These are phyloP conservation scores for Leucaena leucocephala DNA, from an alignment of 306 rosid genomes.

Conservation along the genomic window DNA sequence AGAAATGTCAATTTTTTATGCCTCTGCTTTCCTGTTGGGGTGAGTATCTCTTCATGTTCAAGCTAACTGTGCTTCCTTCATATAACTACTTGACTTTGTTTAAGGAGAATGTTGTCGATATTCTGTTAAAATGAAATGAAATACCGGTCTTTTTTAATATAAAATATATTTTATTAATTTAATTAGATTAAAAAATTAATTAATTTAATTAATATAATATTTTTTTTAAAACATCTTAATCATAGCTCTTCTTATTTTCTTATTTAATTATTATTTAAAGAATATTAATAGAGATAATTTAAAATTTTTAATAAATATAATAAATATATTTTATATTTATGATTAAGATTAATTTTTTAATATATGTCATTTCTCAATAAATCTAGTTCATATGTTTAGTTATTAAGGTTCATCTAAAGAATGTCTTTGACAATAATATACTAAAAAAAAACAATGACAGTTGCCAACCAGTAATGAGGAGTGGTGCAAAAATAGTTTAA, in stretches of 20 bases:
- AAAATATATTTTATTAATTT: too few relatives aligned
- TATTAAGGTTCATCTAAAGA: neutral
- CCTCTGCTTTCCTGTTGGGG: conserved; percentile 25
- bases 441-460: neutral
- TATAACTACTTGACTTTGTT: neutral
- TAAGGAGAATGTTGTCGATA: neutral
- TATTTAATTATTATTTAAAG: too few relatives aligned
- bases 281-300: too few relatives aligned
- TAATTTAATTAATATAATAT: too few relatives aligned
- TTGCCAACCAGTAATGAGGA: neutral
- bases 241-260: too few relatives aligned
- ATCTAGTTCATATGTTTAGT: neutral
- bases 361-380: neutral
- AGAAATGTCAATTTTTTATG: conserved; percentile 56
- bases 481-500: too few relatives aligned
- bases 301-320: too few relatives aligned
- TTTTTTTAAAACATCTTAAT: too few relatives aligned
- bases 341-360: too few relatives aligned
- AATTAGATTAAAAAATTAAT: too few relatives aligned
- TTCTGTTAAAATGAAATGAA: neutral
- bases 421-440: neutral
- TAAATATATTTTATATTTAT: too few relatives aligned
- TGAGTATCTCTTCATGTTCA: neutral
- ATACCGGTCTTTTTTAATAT: neutral
- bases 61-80: neutral